These are phyloP conservation scores for Eruca vesicaria DNA, from an alignment of 441 rosid species.

Conservation along the genomic window DNA sequence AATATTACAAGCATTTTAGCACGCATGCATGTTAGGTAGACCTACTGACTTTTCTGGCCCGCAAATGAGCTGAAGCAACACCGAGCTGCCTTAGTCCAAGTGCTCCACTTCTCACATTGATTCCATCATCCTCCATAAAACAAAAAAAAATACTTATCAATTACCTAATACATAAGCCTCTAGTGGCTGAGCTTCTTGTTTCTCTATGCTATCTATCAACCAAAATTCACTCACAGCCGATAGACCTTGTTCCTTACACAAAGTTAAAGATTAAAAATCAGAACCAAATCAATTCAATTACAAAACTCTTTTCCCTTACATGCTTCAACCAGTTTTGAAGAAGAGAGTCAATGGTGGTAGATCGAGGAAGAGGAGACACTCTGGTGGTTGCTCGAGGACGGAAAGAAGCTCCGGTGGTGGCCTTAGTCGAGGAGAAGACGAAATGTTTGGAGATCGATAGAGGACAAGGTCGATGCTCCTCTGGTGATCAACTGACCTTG, in stretches of 20 bases:
- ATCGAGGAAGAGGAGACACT: too few species aligned
- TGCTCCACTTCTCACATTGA: slow-evolving; percentile 72
- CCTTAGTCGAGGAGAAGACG: too few species aligned
- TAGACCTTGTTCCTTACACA: slow-evolving; percentile 52
- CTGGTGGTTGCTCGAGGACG: too few species aligned
- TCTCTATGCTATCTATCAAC: slow-evolving; percentile 71
- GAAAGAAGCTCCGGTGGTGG: too few species aligned
- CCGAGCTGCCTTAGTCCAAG: slow-evolving; percentile 72
- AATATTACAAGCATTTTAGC: too few species aligned
- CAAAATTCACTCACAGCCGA: slow-evolving; percentile 67
- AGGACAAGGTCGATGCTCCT: too few species aligned
- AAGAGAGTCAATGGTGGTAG: too few species aligned
- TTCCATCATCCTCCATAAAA: slow-evolving; percentile 56
- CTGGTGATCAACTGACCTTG: too few species aligned
- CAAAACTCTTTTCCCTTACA: slow-evolving; percentile 41
- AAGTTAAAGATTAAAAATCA: not conserved
- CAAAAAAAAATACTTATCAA: not conserved
- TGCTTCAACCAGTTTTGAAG: slow-evolving; percentile 66
- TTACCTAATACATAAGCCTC: slow-evolving; percentile 44
- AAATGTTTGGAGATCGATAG: too few species aligned
- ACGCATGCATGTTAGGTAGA: too few species aligned
- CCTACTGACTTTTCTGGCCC: too few species aligned
- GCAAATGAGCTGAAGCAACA: slow-evolving; percentile 55
- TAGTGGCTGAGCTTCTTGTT: slow-evolving; percentile 64
- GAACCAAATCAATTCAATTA: not conserved